A percentile compares a stretch with the other conserved stretches of the same genome.
phyloP scores from a whole-genome alignment of 805 yeast genomes.

The Wickerhamia fluorescens region DNA sequence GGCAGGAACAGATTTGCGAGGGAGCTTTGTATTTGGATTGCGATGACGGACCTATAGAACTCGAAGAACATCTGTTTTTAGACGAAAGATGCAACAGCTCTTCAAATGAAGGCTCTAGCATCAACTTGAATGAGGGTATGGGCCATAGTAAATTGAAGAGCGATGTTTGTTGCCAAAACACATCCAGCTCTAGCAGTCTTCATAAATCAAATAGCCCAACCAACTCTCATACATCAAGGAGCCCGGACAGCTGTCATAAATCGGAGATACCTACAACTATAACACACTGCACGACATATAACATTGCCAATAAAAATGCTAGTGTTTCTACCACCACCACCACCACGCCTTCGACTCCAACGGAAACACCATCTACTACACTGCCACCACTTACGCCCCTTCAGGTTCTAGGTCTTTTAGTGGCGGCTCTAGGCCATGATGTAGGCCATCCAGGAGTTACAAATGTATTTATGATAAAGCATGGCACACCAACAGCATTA shows the following conservation, averaged over 20 bases:
- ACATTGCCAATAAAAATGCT: too few relatives aligned
- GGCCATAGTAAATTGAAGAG: too few relatives aligned
- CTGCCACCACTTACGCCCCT: constrained; percentile 21
- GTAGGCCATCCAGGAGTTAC: constrained; percentile 97
- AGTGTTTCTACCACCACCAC: not conserved
- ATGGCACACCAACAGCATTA: constrained; percentile 56
- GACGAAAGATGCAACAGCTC: constrained; percentile 11
- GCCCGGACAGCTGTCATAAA: too few relatives aligned
- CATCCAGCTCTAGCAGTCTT: not conserved
- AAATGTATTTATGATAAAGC: constrained; percentile 56
- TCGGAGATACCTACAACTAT: not conserved
- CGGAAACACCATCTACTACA: not conserved
- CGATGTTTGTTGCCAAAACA: too few relatives aligned
- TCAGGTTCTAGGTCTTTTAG: constrained; percentile 53
- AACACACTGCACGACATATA: too few relatives aligned
- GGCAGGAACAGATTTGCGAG: too few relatives aligned
- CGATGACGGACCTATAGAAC: too few relatives aligned
- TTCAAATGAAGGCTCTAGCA: not conserved
- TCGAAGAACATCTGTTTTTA: constrained; percentile 23
- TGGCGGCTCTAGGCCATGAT: constrained; percentile 92
- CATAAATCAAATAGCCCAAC: not conserved
- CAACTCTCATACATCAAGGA: too few relatives aligned
- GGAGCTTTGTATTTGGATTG: too few relatives aligned
- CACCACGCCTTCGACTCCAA: not conserved
- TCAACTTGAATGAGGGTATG: constrained; percentile 1